These are phyloP conservation scores for Trichosporon sp. DNA, from an alignment of 1,284 basidiomycete genomes.

Conservation along the genomic window DNA sequence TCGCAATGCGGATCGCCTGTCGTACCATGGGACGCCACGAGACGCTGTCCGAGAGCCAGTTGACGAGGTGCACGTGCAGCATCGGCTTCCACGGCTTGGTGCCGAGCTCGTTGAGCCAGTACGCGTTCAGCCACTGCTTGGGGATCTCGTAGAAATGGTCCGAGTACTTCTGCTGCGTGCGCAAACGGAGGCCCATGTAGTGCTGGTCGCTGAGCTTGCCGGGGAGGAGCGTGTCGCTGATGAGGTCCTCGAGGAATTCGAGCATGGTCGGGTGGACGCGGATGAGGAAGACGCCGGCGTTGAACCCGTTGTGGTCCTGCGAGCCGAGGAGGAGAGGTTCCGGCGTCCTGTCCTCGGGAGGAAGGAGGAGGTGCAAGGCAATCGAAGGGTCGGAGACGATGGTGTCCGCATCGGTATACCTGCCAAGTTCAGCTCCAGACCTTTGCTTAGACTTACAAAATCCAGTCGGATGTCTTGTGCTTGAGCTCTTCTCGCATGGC, in stretches of 20 bases:
- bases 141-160: conserved; percentile 16
- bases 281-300: conserved; percentile 15
- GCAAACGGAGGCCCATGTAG: conserved; percentile 3
- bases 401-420: conserved; percentile 19
- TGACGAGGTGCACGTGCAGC: conserved; percentile 12
- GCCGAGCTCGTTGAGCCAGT: conserved; percentile 5
- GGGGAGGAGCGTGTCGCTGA: neutral
- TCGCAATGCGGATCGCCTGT: neutral
- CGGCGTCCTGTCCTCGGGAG: conserved; percentile 2
- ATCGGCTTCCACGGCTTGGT: conserved; percentile 2
- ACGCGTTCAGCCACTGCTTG: conserved; percentile 16
- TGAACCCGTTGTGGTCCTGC: conserved; percentile 22
- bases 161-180: neutral
- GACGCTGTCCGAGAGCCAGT: conserved; percentile 6
- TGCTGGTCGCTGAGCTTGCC: conserved; percentile 4
- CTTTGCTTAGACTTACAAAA: conserved; percentile 6
- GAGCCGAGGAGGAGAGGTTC: conserved; percentile 12
- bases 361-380: conserved; percentile 16
- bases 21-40: conserved; percentile 6
- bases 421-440: neutral
- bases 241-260: neutral
- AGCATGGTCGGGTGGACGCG: conserved; percentile 6
- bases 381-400: conserved; percentile 18
- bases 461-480: conserved; percentile 9
- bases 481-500: neutral